A percentile compares a stretch with the other conserved stretches of the same genome.
Evolutionary conservation across 768 basidiomycete species (phyloP).

Genomic region (Epithele typhae): DNA sequence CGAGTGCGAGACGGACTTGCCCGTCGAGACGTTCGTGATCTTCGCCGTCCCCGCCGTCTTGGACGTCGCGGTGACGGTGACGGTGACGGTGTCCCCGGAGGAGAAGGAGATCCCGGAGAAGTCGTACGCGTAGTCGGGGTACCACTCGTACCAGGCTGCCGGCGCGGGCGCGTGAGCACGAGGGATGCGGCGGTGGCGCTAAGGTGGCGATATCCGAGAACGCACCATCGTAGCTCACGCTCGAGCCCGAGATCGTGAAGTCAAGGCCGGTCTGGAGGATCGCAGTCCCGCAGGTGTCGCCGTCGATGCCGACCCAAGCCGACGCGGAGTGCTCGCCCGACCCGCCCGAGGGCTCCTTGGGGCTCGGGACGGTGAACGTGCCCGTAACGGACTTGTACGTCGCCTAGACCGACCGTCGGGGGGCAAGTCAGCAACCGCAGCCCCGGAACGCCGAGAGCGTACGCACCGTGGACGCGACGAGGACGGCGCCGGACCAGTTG

Average conservation of each 20-base stretch:
- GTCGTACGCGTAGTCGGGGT: slow-evolving; percentile 29
- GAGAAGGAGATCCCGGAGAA: slow-evolving; percentile 28
- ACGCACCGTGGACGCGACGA: slow-evolving; percentile 21
- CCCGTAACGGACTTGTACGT: slow-evolving; percentile 33
- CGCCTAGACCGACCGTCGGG: slow-evolving; percentile 14
- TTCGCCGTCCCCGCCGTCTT: slow-evolving; percentile 22
- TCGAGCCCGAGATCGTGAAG: slow-evolving; percentile 24
- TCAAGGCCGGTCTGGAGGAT: slow-evolving; percentile 35
- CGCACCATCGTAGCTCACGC: slow-evolving; percentile 29
- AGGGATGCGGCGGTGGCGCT: no score
- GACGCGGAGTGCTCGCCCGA: slow-evolving; percentile 26
- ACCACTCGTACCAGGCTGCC: slow-evolving; percentile 33
- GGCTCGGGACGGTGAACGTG: slow-evolving; percentile 32
- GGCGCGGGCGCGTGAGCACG: no score
- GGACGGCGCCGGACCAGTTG: slow-evolving; percentile 35
- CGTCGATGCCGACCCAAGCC: slow-evolving; percentile 36
- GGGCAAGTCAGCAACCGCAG: background rate
- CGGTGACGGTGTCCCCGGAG: slow-evolving; percentile 26
- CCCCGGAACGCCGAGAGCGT: background rate
- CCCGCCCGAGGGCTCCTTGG: slow-evolving; percentile 23
- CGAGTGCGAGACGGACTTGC: slow-evolving; percentile 26
- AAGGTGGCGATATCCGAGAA: no score
- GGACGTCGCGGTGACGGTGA: slow-evolving; percentile 26
- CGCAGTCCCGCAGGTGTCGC: slow-evolving; percentile 30
- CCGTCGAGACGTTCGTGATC: slow-evolving; percentile 25